Base-by-base conservation (phyloP, 75 land plant genomes). In the Cunninghamia lanceolata region DNA sequence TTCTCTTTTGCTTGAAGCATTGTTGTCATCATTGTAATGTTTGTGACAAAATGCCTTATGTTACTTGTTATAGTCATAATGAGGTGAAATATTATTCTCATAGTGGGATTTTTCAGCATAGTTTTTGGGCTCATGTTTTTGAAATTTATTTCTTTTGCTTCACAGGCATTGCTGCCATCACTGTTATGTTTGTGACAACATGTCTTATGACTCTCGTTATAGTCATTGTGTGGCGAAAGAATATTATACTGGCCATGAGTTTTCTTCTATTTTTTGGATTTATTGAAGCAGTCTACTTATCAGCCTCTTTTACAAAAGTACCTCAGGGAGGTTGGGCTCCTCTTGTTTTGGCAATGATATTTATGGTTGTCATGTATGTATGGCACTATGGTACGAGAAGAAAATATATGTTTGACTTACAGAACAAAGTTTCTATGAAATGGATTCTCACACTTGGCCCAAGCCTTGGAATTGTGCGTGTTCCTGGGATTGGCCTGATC, bases 151-250 rank as follows among this genome's bases (percentile, higher is more conserved):
- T 87, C 17, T 50, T 78, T 78, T 87, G 75, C 30, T 87, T 88
- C 75, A 2, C 94, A 96, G 98, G 98, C 28, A 88, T 95, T 85
- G 96, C 95, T 59, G 90, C 90, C 74, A 90, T 95, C 84, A 88
- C 95, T 3, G 95, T 96, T 4, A 96, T 96, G 94, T 91, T 95
- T 86, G 91, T 96, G 45, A 95, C 98, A n/a, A 94, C 98, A 86
- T 96, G 89, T n/a, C 86, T 96, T 40, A 96, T 96, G 96, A 86
- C 94, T 73, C 91, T 96, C 5, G 92, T 96, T 25, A 96, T 96
- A 50, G 73, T 91, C 36, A 94, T 96, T 30, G 96, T 95, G 17
- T 96, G 98, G 98, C 90, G 88, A 47, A 92, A 86, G 85, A 88
- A 78, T 83, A 30, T 90, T 16, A 3, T 91, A 9, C 1, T 63